Evolutionary conservation across 2,329 filamentous ascomycete genomes (phyloP), one percentile per base, ranked within the genome.

Genomic region (Gliomastix tumulicola): DNA sequence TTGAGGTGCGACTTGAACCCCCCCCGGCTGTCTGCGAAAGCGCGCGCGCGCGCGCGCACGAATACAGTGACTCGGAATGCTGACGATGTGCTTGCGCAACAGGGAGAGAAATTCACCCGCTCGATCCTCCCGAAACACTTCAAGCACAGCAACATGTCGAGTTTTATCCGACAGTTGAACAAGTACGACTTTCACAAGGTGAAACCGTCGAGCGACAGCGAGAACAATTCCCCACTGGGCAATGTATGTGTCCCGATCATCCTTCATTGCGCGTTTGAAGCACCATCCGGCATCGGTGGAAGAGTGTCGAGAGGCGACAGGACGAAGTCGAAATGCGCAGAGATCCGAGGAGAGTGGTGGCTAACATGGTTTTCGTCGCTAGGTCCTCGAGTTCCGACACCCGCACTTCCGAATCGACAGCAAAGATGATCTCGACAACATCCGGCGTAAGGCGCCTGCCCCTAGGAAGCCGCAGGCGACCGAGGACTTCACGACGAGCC

Each of bases 151-250:
- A 96, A 96, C 60, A 96, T 96, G 66, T 89, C 89, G 21, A 95
- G 88, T 62, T 96, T 96, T 56, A 89, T 96, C 40, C 84, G 89
- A 34, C 89, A 96, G 59, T 68, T 96, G 40, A 96, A 96, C 68
- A 96, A 96, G 59, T 96, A 94, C 60, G 89, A 95, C 56, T 98
- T 98, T 50, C 92, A 98, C 70, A 98, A 98, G 70, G 89, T 97
- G 45, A 79, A 92, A 44, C 60, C 62, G 13, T 59, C 60, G 4
- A 58, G 55, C 35, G 62, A 65, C 32, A 51, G 51, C 40, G 55
- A 60, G 22, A 44, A 45, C 37, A 53, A 58, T 23, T 48, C 50
- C 12, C 50, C 59, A 9, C 58, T 53, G 23, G 59, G 60, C 37
- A 63, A 63, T 40, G 60, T 63, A 50, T 45, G 55, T 48, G n/a